Percentiles rank a stretch among this genome's conserved stretches.
Conservation (phyloP, 331 rosid species). For the Erythrophleum ivorense region DNA sequence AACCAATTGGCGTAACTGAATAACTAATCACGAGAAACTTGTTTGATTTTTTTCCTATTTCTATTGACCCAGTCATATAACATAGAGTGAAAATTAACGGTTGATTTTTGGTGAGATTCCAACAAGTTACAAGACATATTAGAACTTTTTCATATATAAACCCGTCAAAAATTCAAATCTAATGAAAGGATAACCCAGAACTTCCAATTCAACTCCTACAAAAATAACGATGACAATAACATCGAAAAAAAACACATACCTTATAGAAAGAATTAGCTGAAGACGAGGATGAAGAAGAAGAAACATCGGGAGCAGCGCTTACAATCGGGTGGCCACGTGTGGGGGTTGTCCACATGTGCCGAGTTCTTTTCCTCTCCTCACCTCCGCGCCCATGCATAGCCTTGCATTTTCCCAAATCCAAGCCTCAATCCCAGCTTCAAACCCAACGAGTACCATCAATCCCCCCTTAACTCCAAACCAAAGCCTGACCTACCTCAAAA, state of each 20-base stretch:
- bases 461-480: slow-evolving; percentile 41
- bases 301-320: slow-evolving; percentile 51
- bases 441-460: slow-evolving; percentile 58
- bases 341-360: slow-evolving; percentile 76
- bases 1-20: not conserved
- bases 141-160: not conserved
- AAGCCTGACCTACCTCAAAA: slow-evolving; percentile 41
- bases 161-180: slow-evolving; percentile 1
- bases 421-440: slow-evolving; percentile 54
- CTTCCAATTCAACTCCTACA: slow-evolving; percentile 4
- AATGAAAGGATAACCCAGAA: not conserved
- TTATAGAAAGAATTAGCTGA: slow-evolving; percentile 58
- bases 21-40: no score
- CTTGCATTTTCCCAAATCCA: slow-evolving; percentile 63
- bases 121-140: not conserved
- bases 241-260: slow-evolving; percentile 38
- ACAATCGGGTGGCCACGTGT: slow-evolving; percentile 48
- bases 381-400: slow-evolving; percentile 69
- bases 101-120: not conserved
- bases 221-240: not conserved
- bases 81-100: not conserved
- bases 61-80: not conserved
- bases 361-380: slow-evolving; percentile 58
- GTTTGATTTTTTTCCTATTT: not conserved
- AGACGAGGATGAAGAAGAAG: slow-evolving; percentile 49